phyloP scores from a whole-genome alignment of 306 rosid genomes.

The Prosopis cineraria region DNA sequence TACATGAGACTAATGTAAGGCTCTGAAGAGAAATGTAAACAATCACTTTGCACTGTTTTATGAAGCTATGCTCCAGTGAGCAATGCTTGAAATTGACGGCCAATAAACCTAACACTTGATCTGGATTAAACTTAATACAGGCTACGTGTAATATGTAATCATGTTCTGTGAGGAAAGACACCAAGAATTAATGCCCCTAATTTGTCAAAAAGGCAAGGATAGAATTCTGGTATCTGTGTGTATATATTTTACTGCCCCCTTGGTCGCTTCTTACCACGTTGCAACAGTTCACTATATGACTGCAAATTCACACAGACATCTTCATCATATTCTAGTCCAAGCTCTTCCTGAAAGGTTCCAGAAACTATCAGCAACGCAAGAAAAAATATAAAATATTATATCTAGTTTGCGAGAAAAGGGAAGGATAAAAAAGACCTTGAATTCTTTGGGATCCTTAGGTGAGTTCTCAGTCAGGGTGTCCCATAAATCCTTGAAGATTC shows the following conservation, averaged over 20 bases:
- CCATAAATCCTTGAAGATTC: slow-evolving; percentile 94
- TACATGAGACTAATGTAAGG: not conserved
- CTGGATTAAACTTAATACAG: slow-evolving; percentile 18
- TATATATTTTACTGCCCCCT: slow-evolving; percentile 51
- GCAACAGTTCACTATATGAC: slow-evolving; percentile 64
- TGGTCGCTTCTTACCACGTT: slow-evolving; percentile 58
- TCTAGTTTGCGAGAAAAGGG: slow-evolving; percentile 12
- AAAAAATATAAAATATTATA: slow-evolving; percentile 9
- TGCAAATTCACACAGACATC: slow-evolving; percentile 69
- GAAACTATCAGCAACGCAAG: slow-evolving; percentile 11
- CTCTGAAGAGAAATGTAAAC: slow-evolving; percentile 22
- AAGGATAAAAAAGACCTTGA: slow-evolving; percentile 51
- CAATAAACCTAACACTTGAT: slow-evolving; percentile 21
- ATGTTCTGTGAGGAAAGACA: slow-evolving; percentile 24
- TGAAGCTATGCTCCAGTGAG: slow-evolving; percentile 26
- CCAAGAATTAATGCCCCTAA: slow-evolving; percentile 24
- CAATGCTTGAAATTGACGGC: slow-evolving; percentile 11
- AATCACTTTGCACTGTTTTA: slow-evolving; percentile 25
- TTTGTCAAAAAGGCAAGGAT: slow-evolving; percentile 12
- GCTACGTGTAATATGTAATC: slow-evolving; percentile 25
- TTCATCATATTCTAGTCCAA: slow-evolving; percentile 43
- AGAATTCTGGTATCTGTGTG: slow-evolving; percentile 31
- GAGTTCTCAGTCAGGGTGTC: slow-evolving; percentile 89
- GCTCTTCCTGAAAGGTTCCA: slow-evolving; percentile 72
- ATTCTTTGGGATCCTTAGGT: slow-evolving; percentile 80